These are phyloP conservation scores for Colletotrichum graminicola DNA, from an alignment of 2,329 filamentous ascomycete genomes.

Conservation along the genomic window DNA sequence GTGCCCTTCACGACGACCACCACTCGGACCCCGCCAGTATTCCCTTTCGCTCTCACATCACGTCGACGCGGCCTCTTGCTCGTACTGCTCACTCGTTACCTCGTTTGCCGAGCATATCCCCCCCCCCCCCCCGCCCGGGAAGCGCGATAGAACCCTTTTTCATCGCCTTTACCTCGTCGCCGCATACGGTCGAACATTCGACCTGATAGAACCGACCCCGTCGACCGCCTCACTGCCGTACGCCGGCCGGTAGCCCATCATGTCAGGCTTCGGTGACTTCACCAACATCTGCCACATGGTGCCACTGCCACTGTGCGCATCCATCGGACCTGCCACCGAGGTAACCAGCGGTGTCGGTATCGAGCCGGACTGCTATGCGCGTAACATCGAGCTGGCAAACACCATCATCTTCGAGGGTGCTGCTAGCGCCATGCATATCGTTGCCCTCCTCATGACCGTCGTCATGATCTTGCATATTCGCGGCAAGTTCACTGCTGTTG, in stretches of 20 bases:
- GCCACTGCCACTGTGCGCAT: slow-evolving; percentile 86
- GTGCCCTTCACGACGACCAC: slow-evolving; percentile 15
- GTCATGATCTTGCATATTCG: slow-evolving; percentile 98
- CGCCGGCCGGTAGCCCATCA: slow-evolving; percentile 50
- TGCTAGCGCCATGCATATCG: slow-evolving; percentile 91
- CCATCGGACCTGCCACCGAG: slow-evolving; percentile 80
- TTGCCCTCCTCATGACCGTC: slow-evolving; percentile 90
- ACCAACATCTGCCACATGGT: slow-evolving; percentile 86
- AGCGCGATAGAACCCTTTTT: slow-evolving; percentile 5
- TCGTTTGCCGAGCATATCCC: neutral
- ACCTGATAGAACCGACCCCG: neutral
- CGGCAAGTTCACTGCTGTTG: slow-evolving; percentile 98
- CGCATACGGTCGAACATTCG: neutral
- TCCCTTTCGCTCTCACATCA: slow-evolving; percentile 7
- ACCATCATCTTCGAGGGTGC: slow-evolving; percentile 98
- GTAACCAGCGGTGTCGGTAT: slow-evolving; percentile 80
- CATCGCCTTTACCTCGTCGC: neutral
- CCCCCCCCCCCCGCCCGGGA: neutral
- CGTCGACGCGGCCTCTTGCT: slow-evolving; percentile 11
- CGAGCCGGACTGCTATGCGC: slow-evolving; percentile 90
- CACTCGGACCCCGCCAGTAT: slow-evolving; percentile 1
- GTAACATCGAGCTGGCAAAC: slow-evolving; percentile 96
- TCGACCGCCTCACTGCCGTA: slow-evolving; percentile 21
- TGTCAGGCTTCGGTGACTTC: slow-evolving; percentile 94
- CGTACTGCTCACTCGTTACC: slow-evolving; percentile 7